These are phyloP conservation scores for Helminthosporium solani DNA, from an alignment of 2,329 filamentous ascomycete species.

Conservation along the genomic window DNA sequence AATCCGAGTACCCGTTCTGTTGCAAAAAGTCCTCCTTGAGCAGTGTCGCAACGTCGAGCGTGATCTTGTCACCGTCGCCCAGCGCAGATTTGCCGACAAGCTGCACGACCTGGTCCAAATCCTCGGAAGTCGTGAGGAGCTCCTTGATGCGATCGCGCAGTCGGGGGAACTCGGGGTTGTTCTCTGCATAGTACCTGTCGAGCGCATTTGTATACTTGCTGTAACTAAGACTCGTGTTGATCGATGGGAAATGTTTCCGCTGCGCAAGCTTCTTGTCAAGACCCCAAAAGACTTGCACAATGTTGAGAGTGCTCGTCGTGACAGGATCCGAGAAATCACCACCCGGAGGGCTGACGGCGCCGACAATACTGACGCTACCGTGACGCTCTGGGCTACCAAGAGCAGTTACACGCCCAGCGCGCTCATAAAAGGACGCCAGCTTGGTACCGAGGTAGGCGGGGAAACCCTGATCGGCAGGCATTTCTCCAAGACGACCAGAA, in stretches of 20 bases:
- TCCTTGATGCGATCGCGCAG: conserved; percentile 92
- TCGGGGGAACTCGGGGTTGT: conserved; percentile 90
- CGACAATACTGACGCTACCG: conserved; percentile 96
- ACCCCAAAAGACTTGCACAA: conserved; percentile 99
- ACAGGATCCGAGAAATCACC: conserved; percentile 99
- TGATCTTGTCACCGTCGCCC: conserved; percentile 97
- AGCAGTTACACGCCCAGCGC: conserved; percentile 81
- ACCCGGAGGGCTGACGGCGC: conserved; percentile 93
- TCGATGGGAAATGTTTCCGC: conserved; percentile 97
- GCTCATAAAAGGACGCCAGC: conserved; percentile 98
- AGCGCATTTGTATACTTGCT: conserved; percentile 90
- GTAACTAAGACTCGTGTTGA: conserved; percentile 94
- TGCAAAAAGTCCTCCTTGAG: conserved; percentile 99
- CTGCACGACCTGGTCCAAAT: conserved; percentile 97
- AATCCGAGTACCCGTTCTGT: conserved; percentile 98
- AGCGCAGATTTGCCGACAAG: conserved; percentile 96
- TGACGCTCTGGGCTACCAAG: conserved; percentile 85
- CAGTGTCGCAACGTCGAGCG: conserved; percentile 83
- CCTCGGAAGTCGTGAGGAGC: conserved; percentile 90
- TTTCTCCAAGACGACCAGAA: conserved; percentile 97
- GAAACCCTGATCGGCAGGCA: conserved; percentile 99
- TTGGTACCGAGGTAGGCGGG: conserved; percentile 96
- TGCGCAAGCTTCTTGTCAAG: conserved; percentile 99
- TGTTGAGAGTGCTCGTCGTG: conserved; percentile 87
- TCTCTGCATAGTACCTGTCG: conserved; percentile 91